phyloP scores from a whole-genome alignment of 2,329 filamentous ascomycete species.

The Hypoxylon sp. region DNA sequence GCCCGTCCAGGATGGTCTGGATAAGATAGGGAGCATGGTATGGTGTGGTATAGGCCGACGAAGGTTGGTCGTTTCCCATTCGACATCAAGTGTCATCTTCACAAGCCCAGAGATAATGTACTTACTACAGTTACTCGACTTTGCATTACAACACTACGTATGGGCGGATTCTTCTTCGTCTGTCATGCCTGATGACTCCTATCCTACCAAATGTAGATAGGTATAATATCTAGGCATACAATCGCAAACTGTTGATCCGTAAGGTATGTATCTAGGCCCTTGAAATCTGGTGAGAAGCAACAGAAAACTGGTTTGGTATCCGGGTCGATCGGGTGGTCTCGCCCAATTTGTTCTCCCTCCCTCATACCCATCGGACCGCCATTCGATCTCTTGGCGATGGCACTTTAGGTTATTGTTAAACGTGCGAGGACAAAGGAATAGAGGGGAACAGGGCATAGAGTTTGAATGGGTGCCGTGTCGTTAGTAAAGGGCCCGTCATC shows the following conservation, averaged over 20 bases:
- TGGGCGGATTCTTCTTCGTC: background rate
- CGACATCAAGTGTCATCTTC: background rate
- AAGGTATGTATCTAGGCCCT: slow-evolving; percentile 3
- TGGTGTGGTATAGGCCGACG: slow-evolving; percentile 19
- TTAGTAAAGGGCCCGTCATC: slow-evolving; percentile 3
- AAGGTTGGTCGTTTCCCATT: slow-evolving; percentile 12
- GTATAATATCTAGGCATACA: too few relatives aligned
- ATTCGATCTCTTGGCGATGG: slow-evolving; percentile 44
- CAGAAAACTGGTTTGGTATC: slow-evolving; percentile 27
- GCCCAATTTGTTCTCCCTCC: slow-evolving; percentile 33
- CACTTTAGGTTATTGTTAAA: slow-evolving; percentile 45
- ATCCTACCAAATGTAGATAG: background rate
- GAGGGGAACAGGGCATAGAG: slow-evolving; percentile 11
- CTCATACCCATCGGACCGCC: slow-evolving; percentile 31
- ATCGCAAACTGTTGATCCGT: slow-evolving; percentile 1
- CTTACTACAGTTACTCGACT: slow-evolving; percentile 12
- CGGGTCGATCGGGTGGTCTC: slow-evolving; percentile 40
- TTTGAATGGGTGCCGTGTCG: slow-evolving; percentile 24
- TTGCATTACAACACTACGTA: slow-evolving; percentile 5
- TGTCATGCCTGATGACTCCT: background rate
- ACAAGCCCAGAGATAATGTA: slow-evolving; percentile 18
- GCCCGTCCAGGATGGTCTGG: slow-evolving; percentile 13
- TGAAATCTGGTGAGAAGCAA: slow-evolving; percentile 15
- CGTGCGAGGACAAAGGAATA: slow-evolving; percentile 30
- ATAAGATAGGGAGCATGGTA: slow-evolving; percentile 23